Base-by-base conservation (phyloP, 805 yeast species). In the Wickerhamomyces sydowiorum region DNA sequence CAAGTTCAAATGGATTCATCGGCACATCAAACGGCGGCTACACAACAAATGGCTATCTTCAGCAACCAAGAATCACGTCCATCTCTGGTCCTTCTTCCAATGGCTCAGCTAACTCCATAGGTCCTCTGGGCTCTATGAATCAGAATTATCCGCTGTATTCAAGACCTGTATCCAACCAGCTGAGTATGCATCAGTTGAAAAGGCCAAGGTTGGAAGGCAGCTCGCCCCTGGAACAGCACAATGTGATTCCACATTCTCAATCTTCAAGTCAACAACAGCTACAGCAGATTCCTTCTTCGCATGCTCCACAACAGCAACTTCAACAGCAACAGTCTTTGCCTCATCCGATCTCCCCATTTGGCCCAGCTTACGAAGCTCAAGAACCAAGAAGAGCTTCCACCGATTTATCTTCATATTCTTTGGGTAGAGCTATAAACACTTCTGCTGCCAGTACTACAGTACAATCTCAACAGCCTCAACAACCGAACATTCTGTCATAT, bases 111-210 rank as follows among this genome's bases (percentile, higher is more conserved):
- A n/a, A 18, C 27, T 21, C 37, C 10, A 34, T n/a, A 6, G 18
- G 7, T n/a, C n/a, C n/a, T n/a, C n/a, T n/a, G 20, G 22, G 13
- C 23, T 14, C 19, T 36, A 21, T 27, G 37, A 5, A 22, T 37
- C 3, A 31, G 40, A 15, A 27, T 35, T 28, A 37, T 28, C 39
- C 23, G 13, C 9, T 37, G 7, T 28, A 37, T 5, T 37, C 39
- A 12, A 37, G 39, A 37, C 39, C 32, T 19, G 18, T 37, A 12
- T 13, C 39, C n/a, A 37, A 37, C 23, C 14, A 28, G 14, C 19
- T 19, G 14, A 19, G 19, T 20, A 37, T 37, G 2, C 33, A 37
- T 28, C 25, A 15, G 3, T 13, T 29, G 6, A 38, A 38, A 19
- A 23, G 24, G 25, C 25, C 17, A 22, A 31, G 28, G 25, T 4